A percentile compares a stretch with the other conserved stretches of the same genome.
phyloP scores from a whole-genome alignment of 2,329 filamentous ascomycete species.

The Cucurbitaria berberidis region DNA sequence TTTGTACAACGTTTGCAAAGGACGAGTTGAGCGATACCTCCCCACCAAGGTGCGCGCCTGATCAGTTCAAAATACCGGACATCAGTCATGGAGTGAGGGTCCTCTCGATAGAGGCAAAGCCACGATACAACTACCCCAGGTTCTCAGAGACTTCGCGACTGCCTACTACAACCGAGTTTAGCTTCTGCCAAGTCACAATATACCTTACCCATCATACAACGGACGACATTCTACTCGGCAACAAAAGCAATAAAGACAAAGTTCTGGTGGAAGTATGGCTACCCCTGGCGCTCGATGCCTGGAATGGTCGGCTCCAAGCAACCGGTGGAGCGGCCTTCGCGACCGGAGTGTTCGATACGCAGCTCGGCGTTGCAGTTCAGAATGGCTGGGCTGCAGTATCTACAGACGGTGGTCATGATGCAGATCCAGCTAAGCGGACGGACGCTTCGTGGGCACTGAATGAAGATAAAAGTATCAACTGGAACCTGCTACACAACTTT shows the following conservation, averaged over 20 bases:
- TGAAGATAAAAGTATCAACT: slow-evolving; percentile 31
- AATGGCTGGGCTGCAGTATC: slow-evolving; percentile 42
- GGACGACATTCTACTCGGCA: neutral
- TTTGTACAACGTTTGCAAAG: neutral
- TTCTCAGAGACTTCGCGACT: slow-evolving; percentile 7
- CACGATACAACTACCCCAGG: slow-evolving; percentile 21
- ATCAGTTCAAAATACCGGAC: slow-evolving; percentile 7
- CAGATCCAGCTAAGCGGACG: neutral
- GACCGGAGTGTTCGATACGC: slow-evolving; percentile 34
- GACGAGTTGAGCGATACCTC: neutral
- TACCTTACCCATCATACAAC: slow-evolving; percentile 20
- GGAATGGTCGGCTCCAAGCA: slow-evolving; percentile 44
- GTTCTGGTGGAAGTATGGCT: slow-evolving; percentile 41
- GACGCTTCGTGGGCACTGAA: slow-evolving; percentile 34
- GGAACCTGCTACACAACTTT: slow-evolving; percentile 46
- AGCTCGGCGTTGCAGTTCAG: slow-evolving; percentile 32
- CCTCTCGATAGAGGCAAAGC: slow-evolving; percentile 18
- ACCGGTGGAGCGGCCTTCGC: slow-evolving; percentile 40
- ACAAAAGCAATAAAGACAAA: slow-evolving; percentile 19
- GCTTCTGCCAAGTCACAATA: slow-evolving; percentile 34
- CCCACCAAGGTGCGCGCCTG: slow-evolving; percentile 10
- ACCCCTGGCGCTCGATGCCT: slow-evolving; percentile 28
- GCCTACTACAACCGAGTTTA: slow-evolving; percentile 16
- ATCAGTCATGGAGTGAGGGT: slow-evolving; percentile 15
- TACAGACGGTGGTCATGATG: slow-evolving; percentile 41